Evolutionary conservation across 2,329 filamentous ascomycete genomes (phyloP).

Genomic region (Neoscytalidium dimidiatum): DNA sequence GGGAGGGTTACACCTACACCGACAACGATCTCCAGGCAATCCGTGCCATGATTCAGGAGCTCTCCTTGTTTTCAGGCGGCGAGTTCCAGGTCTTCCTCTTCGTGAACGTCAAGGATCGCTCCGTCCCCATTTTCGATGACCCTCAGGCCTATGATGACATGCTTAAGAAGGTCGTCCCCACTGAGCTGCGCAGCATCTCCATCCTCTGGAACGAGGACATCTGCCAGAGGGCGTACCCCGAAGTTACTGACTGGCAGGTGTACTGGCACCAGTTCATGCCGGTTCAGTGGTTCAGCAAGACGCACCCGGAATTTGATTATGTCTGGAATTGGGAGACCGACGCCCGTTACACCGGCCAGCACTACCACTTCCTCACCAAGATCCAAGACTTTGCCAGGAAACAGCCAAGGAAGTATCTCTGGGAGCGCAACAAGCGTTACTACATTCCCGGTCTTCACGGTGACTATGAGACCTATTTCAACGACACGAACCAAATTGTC

Average conservation of each 20-base stretch:
- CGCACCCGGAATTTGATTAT: constrained; percentile 77
- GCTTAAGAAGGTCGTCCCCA: constrained; percentile 64
- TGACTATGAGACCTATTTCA: constrained; percentile 48
- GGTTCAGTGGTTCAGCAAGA: constrained; percentile 73
- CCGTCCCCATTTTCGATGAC: constrained; percentile 61
- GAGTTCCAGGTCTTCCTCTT: constrained; percentile 52
- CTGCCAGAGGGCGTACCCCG: constrained; percentile 50
- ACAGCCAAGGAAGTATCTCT: constrained; percentile 59
- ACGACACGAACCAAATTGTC: constrained; percentile 45
- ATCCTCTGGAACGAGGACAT: constrained; percentile 70
- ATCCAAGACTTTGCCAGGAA: constrained; percentile 56
- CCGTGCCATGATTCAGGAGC: constrained; percentile 48
- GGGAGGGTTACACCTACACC: constrained; percentile 50
- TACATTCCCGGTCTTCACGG: constrained; percentile 57
- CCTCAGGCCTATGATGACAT: constrained; percentile 60
- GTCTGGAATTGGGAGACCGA: constrained; percentile 89
- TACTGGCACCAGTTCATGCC: constrained; percentile 67
- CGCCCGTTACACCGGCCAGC: constrained; percentile 74
- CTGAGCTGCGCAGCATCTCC: constrained; percentile 70
- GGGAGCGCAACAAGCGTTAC: constrained; percentile 60
- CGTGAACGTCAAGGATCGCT: constrained; percentile 55
- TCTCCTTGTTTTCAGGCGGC: constrained; percentile 48
- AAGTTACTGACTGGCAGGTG: constrained; percentile 51
- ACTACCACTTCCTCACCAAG: constrained; percentile 76
- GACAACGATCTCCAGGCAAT: constrained; percentile 50